These are phyloP conservation scores for Psilocybe sp. DNA, from an alignment of 768 basidiomycete genomes.

Conservation along the genomic window DNA sequence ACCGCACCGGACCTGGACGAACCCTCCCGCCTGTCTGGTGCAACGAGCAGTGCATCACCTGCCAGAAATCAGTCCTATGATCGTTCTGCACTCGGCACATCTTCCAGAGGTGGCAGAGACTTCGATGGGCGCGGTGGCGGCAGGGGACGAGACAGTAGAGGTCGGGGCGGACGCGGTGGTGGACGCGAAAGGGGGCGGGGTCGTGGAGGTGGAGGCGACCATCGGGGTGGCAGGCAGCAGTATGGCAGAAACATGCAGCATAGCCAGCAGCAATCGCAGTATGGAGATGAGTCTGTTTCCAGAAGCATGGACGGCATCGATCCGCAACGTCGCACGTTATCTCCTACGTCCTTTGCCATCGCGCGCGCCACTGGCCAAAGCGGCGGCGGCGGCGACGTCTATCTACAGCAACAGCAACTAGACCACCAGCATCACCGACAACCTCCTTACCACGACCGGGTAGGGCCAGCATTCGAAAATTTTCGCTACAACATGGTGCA, in stretches of 20 bases:
- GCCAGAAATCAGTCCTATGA: constrained; percentile 1
- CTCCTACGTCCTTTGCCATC: constrained; percentile 44
- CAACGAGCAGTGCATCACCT: neutral
- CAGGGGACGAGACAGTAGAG: constrained; percentile 28
- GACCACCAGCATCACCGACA: constrained; percentile 7
- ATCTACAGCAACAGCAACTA: constrained; percentile 4
- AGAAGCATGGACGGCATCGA: too few species aligned
- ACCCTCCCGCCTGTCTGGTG: neutral
- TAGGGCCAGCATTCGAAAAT: neutral
- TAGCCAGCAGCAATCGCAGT: too few species aligned
- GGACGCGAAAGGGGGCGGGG: too few species aligned
- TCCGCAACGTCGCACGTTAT: constrained; percentile 3
- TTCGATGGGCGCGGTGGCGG: constrained; percentile 31
- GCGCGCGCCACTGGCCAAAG: constrained; percentile 38
- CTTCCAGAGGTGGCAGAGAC: constrained; percentile 8
- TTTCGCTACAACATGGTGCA: neutral
- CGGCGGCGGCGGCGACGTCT: neutral
- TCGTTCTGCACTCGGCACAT: constrained; percentile 11
- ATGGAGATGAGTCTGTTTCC: neutral
- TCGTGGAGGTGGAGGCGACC: too few species aligned
- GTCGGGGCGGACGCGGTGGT: too few species aligned
- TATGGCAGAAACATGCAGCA: too few species aligned
- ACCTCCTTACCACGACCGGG: neutral
- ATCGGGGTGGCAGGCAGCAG: too few species aligned
- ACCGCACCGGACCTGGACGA: constrained; percentile 21